These are phyloP conservation scores for Penicillium mononematosum DNA, from an alignment of 495 filamentous ascomycete genomes.

Conservation along the genomic window DNA sequence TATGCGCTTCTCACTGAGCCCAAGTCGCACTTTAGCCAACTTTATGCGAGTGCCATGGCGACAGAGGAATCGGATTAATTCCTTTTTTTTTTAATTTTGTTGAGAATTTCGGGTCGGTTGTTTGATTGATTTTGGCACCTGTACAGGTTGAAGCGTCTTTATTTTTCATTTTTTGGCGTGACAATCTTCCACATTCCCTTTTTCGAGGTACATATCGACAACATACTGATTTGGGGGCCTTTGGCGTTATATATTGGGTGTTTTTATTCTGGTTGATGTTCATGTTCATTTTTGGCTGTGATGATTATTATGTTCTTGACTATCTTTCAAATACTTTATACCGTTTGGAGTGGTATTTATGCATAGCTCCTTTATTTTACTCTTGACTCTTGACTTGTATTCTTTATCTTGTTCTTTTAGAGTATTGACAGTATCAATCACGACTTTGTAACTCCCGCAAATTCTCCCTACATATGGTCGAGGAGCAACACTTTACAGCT, in stretches of 20 bases:
- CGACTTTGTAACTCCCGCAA: not conserved
- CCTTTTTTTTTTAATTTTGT: not conserved
- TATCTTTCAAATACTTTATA: slow-evolving; percentile 15
- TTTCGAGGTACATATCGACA: slow-evolving; percentile 28
- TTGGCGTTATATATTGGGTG: slow-evolving; percentile 17
- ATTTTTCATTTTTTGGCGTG: slow-evolving; percentile 7
- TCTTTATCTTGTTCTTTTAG: not conserved
- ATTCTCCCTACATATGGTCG: not conserved
- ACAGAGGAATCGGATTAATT: slow-evolving; percentile 26
- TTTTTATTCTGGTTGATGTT: slow-evolving; percentile 2
- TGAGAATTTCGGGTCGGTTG: not conserved
- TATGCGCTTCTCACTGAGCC: slow-evolving; percentile 31
- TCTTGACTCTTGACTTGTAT: not conserved
- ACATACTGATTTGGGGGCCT: slow-evolving; percentile 19
- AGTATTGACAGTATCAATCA: not conserved
- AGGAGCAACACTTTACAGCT: not conserved
- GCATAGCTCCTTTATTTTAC: slow-evolving; percentile 4
- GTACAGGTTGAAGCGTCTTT: slow-evolving; percentile 20
- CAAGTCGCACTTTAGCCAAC: slow-evolving; percentile 33
- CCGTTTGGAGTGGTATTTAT: not conserved
- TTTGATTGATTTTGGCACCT: slow-evolving; percentile 16
- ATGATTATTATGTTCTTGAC: slow-evolving; percentile 18
- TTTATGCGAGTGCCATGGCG: slow-evolving; percentile 32
- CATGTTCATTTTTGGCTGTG: not conserved
- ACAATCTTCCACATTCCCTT: slow-evolving; percentile 10